Base-by-base conservation (phyloP, 345 rosid genomes). In the Turnera subulata region DNA sequence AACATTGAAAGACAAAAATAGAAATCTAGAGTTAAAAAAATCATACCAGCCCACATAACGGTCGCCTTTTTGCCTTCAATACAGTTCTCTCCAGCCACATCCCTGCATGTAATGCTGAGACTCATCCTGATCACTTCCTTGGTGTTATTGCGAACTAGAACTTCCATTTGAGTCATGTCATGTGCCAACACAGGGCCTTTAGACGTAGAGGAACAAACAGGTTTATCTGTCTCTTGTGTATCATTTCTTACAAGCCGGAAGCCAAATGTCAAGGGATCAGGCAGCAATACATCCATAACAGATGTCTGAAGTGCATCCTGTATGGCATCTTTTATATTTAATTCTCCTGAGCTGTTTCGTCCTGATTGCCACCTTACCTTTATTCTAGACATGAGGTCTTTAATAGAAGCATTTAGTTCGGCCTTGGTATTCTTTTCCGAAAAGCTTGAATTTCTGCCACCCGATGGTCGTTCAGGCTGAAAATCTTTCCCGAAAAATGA, bases 361-460 rank as follows among this genome's bases (percentile, higher is more conserved):
- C 99, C 97, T 9, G 99, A 90, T 48, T 83, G 92, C 97, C 99
- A 94, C 62, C 88, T 73, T 42, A 90, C 93, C 70, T 90, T 94
- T 76, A 94, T 94, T 69, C 84, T 82, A 16, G 99, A 90, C 51
- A 83, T 82, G 56, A 90, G 82, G 69, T 82, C 85, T 66, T 84
- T 91, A 55, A 94, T 85, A 46, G 91, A 79, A 61, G 91, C 85
- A 63, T 85, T 82, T 42, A 94, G 74, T 74, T 94, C 99, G 42
- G 97, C 92, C 73, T 85, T 85, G 18, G 82, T 80, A 70, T 75
- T 85, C 81, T 81, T 94, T 63, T 94, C 99, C 14, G 97, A 83
- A 74, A 87, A 84, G 78, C 81, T 83, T 33, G 74, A 76, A 64
- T 66, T 74, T 71, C 72, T 77, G 70, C 79, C 55, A 51, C 66